Evolutionary conservation across 23 red algal species (phyloP).

Genomic region (Gracilaria domingensis): DNA sequence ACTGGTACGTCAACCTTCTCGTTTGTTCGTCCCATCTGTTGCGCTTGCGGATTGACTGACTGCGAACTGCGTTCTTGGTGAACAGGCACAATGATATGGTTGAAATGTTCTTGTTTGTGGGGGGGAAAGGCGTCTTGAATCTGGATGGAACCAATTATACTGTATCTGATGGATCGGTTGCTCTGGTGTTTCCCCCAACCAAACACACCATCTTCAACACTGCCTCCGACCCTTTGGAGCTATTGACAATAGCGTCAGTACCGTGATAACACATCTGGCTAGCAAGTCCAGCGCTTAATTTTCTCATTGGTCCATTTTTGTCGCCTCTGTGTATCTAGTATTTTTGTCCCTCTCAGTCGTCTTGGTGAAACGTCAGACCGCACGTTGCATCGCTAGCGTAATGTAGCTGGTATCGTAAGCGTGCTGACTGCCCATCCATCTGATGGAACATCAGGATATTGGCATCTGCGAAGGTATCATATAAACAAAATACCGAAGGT

Average conservation of each 20-base stretch:
- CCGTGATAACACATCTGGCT: constrained; percentile 11
- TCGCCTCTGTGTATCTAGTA: neutral
- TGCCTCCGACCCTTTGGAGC: constrained; percentile 7
- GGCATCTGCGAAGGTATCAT: too few species aligned
- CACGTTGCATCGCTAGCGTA: too few species aligned
- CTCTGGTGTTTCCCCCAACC: constrained; percentile 46
- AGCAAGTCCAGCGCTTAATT: neutral
- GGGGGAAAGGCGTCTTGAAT: constrained; percentile 20
- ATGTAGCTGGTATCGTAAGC: too few species aligned
- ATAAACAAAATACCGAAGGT: too few species aligned
- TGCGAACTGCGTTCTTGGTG: neutral
- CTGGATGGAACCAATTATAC: constrained; percentile 49
- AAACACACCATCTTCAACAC: constrained; percentile 66
- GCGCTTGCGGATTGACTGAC: neutral
- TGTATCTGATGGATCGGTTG: constrained; percentile 32
- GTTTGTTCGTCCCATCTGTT: neutral
- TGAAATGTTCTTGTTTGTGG: constrained; percentile 53
- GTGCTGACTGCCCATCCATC: too few species aligned
- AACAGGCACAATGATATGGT: constrained; percentile 53
- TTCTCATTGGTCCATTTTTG: neutral
- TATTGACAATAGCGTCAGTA: constrained; percentile 48
- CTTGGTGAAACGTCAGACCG: too few species aligned
- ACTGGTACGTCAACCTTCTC: constrained; percentile 26
- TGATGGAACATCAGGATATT: too few species aligned
- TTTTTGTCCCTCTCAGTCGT: too few species aligned